Conservation (phyloP, 352 stramenopile genomes). For the Thalassiosira exigua region DNA sequence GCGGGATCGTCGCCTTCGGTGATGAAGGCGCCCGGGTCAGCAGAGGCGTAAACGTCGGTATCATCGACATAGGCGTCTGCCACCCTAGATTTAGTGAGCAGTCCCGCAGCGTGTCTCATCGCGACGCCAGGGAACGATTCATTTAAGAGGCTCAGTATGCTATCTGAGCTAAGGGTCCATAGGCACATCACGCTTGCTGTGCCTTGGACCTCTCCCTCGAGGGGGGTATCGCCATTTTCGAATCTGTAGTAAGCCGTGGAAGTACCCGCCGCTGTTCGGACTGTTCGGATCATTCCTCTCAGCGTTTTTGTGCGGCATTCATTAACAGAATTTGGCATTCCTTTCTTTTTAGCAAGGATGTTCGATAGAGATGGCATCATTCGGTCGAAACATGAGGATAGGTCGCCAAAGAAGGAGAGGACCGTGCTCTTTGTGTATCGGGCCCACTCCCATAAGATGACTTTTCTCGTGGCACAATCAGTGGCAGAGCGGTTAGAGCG, state of each 20-base stretch:
- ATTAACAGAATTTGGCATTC: neutral
- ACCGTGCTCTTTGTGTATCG: conserved; percentile 9
- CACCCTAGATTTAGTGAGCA: neutral
- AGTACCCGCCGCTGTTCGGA: conserved; percentile 5
- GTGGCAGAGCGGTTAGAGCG: conserved; percentile 7
- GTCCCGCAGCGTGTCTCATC: neutral
- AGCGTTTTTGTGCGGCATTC: conserved; percentile 1
- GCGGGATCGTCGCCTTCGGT: neutral
- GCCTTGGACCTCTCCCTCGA: conserved; percentile 16
- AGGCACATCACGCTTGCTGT: neutral
- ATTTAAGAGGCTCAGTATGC: neutral
- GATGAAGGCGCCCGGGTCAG: neutral
- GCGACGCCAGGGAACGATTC: neutral
- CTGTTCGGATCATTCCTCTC: neutral
- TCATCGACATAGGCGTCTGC: conserved; percentile 27
- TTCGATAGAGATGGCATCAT: conserved; percentile 13
- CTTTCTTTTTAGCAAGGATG: neutral
- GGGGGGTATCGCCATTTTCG: neutral
- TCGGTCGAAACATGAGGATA: conserved; percentile 20
- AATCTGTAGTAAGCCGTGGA: neutral
- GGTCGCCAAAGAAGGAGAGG: conserved; percentile 2
- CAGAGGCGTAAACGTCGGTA: neutral
- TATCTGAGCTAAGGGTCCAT: conserved; percentile 3
- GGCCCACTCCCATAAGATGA: conserved; percentile 24
- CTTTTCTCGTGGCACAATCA: conserved; percentile 19